A percentile compares a stretch with the other conserved stretches of the same genome.
Evolutionary conservation across 164 flowering plant genomes (phyloP).

Genomic region (Macadamia integrifolia): DNA sequence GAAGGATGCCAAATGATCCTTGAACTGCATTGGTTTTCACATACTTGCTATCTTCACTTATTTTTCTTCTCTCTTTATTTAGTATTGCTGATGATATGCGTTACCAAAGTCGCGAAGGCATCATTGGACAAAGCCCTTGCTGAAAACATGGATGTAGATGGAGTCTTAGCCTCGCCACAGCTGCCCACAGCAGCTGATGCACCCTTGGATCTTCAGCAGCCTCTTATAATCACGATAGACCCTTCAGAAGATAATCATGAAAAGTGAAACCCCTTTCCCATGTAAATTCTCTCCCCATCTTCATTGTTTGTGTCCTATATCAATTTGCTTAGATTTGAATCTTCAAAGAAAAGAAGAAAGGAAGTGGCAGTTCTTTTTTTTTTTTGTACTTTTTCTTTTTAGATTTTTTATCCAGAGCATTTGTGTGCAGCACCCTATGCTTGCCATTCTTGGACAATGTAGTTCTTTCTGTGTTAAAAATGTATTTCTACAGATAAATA

Average conservation of each 20-base stretch:
- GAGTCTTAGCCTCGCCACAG: slow-evolving; percentile 26
- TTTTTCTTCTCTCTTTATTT: slow-evolving; percentile 12
- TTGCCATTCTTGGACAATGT: slow-evolving; percentile 13
- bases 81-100: slow-evolving; percentile 58
- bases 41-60: not conserved
- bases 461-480: slow-evolving; percentile 4
- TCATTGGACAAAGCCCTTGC: slow-evolving; percentile 87
- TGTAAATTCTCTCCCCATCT: slow-evolving; percentile 37
- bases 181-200: slow-evolving; percentile 42
- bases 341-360: not conserved
- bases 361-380: not conserved
- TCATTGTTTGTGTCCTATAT: not conserved
- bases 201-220: slow-evolving; percentile 53
- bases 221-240: slow-evolving; percentile 71
- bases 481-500: slow-evolving; percentile 7
- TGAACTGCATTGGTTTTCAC: too few species aligned
- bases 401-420: not conserved
- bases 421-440: slow-evolving; percentile 3
- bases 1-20: too few species aligned
- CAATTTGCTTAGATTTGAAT: not conserved
- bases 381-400: not conserved
- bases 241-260: slow-evolving; percentile 39
- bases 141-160: slow-evolving; percentile 58
- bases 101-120: slow-evolving; percentile 74
- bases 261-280: slow-evolving; percentile 19